Evolutionary conservation across 129 eudicot species (phyloP).

Genomic region (Ambrosia trifida): DNA sequence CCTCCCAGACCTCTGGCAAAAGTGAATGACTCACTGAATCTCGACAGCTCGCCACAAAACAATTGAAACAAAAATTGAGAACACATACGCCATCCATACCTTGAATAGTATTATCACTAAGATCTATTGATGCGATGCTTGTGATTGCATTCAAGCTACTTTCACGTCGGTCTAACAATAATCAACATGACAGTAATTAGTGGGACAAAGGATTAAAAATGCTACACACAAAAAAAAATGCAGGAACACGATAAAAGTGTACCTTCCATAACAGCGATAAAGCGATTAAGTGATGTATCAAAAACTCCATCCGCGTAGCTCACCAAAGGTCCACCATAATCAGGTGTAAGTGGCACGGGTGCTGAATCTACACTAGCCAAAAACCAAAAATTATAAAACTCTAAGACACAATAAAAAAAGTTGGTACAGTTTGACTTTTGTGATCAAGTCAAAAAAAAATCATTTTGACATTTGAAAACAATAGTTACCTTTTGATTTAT

Average conservation of each 20-base stretch:
- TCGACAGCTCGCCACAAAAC: neutral
- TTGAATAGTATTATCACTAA: slow-evolving; percentile 34
- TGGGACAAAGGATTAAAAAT: slow-evolving; percentile 6
- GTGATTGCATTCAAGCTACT: slow-evolving; percentile 67
- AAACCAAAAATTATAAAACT: neutral
- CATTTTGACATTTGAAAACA: neutral
- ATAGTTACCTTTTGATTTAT: neutral
- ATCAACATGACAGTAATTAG: slow-evolving; percentile 4
- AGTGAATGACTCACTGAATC: neutral
- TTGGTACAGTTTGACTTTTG: neutral
- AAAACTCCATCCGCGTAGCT: slow-evolving; percentile 95
- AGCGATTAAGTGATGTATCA: slow-evolving; percentile 71
- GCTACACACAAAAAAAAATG: neutral
- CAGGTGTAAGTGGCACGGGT: slow-evolving; percentile 80
- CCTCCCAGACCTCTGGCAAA: neutral
- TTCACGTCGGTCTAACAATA: slow-evolving; percentile 69
- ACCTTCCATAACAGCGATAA: slow-evolving; percentile 92
- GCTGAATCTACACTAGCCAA: slow-evolving; percentile 49
- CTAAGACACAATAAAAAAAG: neutral
- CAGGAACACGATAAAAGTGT: neutral
- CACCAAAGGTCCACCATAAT: slow-evolving; percentile 74
- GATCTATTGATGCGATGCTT: slow-evolving; percentile 69
- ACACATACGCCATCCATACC: slow-evolving; percentile 42
- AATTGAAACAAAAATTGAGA: slow-evolving; percentile 2
- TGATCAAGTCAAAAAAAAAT: neutral